Conservation (phyloP, 305 asterid species). For the Fraxinus dipetala region DNA sequence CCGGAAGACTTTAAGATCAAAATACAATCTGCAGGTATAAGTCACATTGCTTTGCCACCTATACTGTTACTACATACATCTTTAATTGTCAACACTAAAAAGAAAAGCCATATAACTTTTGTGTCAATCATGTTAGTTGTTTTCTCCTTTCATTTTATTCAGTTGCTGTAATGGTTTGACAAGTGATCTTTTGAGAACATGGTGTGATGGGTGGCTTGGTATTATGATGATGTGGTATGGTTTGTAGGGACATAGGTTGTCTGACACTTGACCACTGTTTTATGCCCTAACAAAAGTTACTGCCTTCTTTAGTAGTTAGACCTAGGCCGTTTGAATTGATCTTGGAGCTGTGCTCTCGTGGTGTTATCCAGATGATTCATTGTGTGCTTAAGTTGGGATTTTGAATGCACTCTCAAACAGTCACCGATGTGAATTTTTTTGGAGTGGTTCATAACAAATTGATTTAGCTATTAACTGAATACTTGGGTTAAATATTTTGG, state of each 20-base stretch:
- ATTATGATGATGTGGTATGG: background rate
- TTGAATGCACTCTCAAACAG: background rate
- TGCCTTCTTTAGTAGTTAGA: background rate
- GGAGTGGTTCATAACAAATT: background rate
- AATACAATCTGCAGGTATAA: conserved; percentile 77
- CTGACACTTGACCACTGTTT: background rate
- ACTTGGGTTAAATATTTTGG: background rate
- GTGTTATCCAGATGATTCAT: background rate
- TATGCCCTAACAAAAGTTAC: background rate
- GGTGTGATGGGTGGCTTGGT: background rate
- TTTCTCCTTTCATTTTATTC: background rate
- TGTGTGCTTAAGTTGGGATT: background rate
- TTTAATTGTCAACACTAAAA: background rate
- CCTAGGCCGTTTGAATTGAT: background rate
- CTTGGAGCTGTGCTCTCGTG: background rate
- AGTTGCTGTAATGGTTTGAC: background rate
- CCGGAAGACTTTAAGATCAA: conserved; percentile 63
- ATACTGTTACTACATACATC: background rate
- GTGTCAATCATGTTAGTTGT: background rate
- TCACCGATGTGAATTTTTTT: background rate
- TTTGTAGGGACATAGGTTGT: background rate
- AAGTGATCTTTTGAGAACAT: background rate
- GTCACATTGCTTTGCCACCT: background rate
- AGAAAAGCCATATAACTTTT: background rate
- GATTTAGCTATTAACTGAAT: background rate